Evolutionary conservation across 169 alveolate species (phyloP).

Genomic region (Cyclospora cayetanensis): DNA sequence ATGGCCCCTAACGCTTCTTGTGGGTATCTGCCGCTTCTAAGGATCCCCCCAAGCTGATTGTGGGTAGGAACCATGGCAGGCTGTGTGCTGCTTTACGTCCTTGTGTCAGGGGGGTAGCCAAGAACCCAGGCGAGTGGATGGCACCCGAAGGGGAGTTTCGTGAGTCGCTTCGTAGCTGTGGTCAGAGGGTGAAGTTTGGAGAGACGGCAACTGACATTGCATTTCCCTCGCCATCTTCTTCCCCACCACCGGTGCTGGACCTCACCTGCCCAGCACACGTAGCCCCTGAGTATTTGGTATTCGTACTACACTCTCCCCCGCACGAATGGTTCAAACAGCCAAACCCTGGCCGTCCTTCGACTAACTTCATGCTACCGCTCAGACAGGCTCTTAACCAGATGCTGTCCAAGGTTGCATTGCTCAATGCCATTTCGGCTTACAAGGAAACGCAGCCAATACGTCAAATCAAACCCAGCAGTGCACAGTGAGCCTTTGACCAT

Average conservation of each 20-base stretch:
- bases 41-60: background rate
- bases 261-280: conserved; percentile 37
- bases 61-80: background rate
- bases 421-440: background rate
- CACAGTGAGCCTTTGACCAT: background rate
- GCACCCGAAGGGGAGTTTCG: conserved; percentile 14
- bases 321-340: conserved; percentile 66
- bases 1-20: background rate
- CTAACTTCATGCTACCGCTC: conserved; percentile 53
- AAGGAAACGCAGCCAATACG: conserved; percentile 21
- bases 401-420: background rate
- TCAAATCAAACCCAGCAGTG: background rate
- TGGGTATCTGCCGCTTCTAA: background rate
- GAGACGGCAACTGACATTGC: conserved; percentile 53
- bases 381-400: conserved; percentile 9
- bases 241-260: conserved; percentile 28
- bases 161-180: conserved; percentile 1
- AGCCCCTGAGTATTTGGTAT: conserved; percentile 50
- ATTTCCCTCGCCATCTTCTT: conserved; percentile 55
- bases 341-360: conserved; percentile 53
- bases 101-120: conserved; percentile 66
- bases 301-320: conserved; percentile 55
- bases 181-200: background rate
- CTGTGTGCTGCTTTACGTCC: background rate
- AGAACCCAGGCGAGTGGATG: conserved; percentile 61